Evolutionary conservation across 78 protist genomes (phyloP), one percentile per base, ranked within the genome.

Genomic region (Trichosphaerium sp.): DNA sequence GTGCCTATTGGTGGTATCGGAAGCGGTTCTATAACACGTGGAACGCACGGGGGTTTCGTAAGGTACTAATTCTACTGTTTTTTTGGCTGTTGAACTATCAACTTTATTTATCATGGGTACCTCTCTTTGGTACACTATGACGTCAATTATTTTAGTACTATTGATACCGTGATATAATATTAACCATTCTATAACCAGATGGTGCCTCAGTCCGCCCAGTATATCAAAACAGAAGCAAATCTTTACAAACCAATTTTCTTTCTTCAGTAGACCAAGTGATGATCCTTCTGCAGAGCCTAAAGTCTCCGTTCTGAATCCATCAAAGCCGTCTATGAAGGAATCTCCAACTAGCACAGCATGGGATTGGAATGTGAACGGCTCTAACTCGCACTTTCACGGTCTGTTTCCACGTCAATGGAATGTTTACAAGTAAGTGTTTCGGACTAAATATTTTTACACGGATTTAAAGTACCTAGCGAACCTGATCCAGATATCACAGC

Each of bases 1-100:
- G 84, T 78, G n/a, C 84, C 84, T 1, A 69, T 78, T 26, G 84
- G 84, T 57, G 84, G 84, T 32, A 78, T 78, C 32, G 84, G 84
- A 18, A 37, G 62, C 25, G 84, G 84, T 12, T 44, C 66, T 29
- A 69, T 78, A 3, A 78, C 59, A 28, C 42, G 84, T 28, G 84
- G 84, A 26, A 71, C 79, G 84, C 61, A 60, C 29, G 84, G 84
- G 41, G 84, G 70, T 39, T 78, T 78, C 39, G 74, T 69, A 31
- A 21, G 84, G 21, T 78, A 71, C 74, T 64, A 61, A n/a, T n/a
- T n/a, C n/a, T n/a, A n/a, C n/a, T n/a, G n/a, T n/a, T n/a, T n/a
- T n/a, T n/a, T n/a, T n/a, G n/a, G n/a, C n/a, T n/a, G n/a, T n/a
- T n/a, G n/a, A n/a, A n/a, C n/a, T n/a, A n/a, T n/a, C n/a, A n/a